phyloP scores from a whole-genome alignment of 495 filamentous ascomycete genomes.

The Haplographium delicatum region DNA sequence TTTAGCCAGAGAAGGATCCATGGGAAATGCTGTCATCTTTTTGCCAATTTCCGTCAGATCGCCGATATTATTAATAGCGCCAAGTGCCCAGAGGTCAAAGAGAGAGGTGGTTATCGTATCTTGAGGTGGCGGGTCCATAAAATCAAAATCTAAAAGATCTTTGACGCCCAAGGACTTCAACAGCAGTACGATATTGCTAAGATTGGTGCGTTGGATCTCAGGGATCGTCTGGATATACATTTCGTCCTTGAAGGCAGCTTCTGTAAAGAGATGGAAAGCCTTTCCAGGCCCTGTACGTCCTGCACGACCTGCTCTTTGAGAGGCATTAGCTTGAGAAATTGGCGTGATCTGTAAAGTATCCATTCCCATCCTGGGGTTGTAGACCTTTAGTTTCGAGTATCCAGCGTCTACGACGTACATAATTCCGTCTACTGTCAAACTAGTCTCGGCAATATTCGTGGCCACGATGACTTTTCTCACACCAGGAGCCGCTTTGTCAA shows the following conservation, averaged over 20 bases:
- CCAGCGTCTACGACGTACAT: conserved; percentile 99
- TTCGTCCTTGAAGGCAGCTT: conserved; percentile 92
- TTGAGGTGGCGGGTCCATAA: conserved; percentile 98
- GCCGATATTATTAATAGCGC: conserved; percentile 88
- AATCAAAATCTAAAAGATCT: conserved; percentile 95
- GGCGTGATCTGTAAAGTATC: conserved; percentile 97
- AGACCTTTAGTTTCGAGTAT: conserved; percentile 96
- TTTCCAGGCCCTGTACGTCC: conserved; percentile 95
- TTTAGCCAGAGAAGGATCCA: conserved; percentile 92
- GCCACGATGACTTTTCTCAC: conserved; percentile 97
- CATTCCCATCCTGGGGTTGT: conserved; percentile 99
- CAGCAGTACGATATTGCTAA: conserved; percentile 89
- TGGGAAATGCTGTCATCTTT: conserved; percentile 96
- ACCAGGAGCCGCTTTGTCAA: conserved; percentile 82
- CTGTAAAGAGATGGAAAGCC: conserved; percentile 91
- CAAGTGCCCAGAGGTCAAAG: conserved; percentile 97
- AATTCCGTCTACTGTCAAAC: conserved; percentile 96
- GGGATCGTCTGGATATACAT: conserved; percentile 97
- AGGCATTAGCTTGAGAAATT: conserved; percentile 93
- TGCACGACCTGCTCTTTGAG: conserved; percentile 88
- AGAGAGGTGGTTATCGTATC: conserved; percentile 96
- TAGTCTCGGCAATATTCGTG: conserved; percentile 98
- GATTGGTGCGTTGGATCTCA: conserved; percentile 94
- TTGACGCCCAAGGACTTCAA: conserved; percentile 93
- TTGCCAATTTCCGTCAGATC: conserved; percentile 82